Base-by-base conservation (phyloP, 1,284 basidiomycete species). In the Naganishia albida region DNA sequence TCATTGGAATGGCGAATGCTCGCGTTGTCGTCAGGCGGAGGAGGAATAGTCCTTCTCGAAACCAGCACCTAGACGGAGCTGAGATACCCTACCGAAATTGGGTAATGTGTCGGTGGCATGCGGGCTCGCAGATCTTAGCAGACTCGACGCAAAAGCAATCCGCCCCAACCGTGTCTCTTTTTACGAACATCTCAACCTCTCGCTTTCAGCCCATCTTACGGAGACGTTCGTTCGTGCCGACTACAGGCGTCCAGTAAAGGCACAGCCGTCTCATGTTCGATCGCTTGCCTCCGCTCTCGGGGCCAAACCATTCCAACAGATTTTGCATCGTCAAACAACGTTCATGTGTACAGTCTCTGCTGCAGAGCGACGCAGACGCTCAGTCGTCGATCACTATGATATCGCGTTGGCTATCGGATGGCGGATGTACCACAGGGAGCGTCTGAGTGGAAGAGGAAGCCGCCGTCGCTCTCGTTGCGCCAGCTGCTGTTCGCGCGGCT, bases 361-460 rank as follows among this genome's bases (percentile, higher is more conserved):
- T 15, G 42, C n/a, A 43, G n/a, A 15, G 42, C 13, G 42, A 15
- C 16, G 16, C 16, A 18, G 4, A 43, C 6, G 13, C n/a, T 53
- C 34, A 53, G n/a, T 53, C 51, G 39, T 53, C 51, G n/a, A 53
- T 53, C n/a, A 53, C 51, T 6, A 53, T 53, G 34, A 53, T 30
- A 20, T 39, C 51, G 4, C 34, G 16, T 53, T 39, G 30, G 3
- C 3, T 18, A 38, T 18, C 28, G 20, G 7, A 16, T 20, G 13
- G 30, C 20, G 15, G n/a, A n/a, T n/a, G n/a, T n/a, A n/a, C n/a
- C 51, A 20, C 16, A 18, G 23, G 30, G 18, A 4, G 26, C 13
- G 20, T 7, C 13, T 30, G 30, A 38, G 46, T 2, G 46, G 34
- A 48, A 18, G 46, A 10, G 2, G 23, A 12, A 20, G 18, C 2